Conservation (phyloP, 2,329 filamentous ascomycete genomes). For the Aspergillus unguis region DNA sequence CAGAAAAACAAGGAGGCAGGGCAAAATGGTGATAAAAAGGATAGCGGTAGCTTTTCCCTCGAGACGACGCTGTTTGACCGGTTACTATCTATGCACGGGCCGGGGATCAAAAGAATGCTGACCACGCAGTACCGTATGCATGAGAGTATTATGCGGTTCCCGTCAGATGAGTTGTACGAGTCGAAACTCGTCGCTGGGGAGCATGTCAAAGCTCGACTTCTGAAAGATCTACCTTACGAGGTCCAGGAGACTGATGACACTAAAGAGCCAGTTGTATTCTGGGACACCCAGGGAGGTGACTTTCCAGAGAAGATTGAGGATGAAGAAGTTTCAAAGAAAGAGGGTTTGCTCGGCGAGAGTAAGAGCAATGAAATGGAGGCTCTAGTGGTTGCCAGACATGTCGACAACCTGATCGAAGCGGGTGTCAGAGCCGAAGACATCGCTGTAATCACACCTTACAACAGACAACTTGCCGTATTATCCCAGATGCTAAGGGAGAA, state of each 20-base stretch:
- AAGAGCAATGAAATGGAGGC: slow-evolving; percentile 94
- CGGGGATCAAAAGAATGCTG: slow-evolving; percentile 85
- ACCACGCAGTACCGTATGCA: slow-evolving; percentile 99
- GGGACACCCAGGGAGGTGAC: slow-evolving; percentile 92
- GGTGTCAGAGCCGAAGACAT: slow-evolving; percentile 82
- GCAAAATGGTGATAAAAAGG: slow-evolving; percentile 40
- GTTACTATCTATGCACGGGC: slow-evolving; percentile 75
- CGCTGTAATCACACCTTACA: slow-evolving; percentile 93
- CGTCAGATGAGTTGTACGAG: slow-evolving; percentile 84
- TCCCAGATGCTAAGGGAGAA: slow-evolving; percentile 72
- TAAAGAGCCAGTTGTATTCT: slow-evolving; percentile 81
- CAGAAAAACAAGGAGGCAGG: slow-evolving; percentile 45
- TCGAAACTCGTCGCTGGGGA: slow-evolving; percentile 77
- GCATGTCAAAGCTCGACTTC: slow-evolving; percentile 67
- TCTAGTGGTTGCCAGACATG: slow-evolving; percentile 72
- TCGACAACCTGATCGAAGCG: slow-evolving; percentile 69
- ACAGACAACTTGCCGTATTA: slow-evolving; percentile 81
- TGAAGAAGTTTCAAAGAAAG: slow-evolving; percentile 56
- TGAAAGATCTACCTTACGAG: slow-evolving; percentile 74
- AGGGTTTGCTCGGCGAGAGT: slow-evolving; percentile 63
- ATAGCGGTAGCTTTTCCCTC: slow-evolving; percentile 58
- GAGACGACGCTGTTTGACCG: slow-evolving; percentile 94
- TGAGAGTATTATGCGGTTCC: slow-evolving; percentile 90
- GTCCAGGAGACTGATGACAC: slow-evolving; percentile 83
- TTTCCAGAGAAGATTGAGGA: slow-evolving; percentile 81